These are phyloP conservation scores for Prototheca wickerhamii DNA, from an alignment of 163 green algal genomes.

Conservation along the genomic window DNA sequence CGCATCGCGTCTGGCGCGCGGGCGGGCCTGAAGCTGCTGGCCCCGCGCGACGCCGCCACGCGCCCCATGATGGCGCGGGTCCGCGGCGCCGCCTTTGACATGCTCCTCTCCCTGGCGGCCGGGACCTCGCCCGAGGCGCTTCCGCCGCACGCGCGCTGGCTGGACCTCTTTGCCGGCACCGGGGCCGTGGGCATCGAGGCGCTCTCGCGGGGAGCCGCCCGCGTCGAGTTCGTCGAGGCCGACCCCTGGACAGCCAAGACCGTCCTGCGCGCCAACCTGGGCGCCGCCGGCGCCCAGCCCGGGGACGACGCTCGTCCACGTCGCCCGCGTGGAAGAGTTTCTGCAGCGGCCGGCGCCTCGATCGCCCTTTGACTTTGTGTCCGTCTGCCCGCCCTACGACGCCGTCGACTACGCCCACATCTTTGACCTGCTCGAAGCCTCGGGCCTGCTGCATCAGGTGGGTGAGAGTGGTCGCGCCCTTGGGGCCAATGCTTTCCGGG, in stretches of 20 bases:
- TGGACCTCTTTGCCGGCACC: constrained; percentile 79
- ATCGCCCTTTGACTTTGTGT: constrained; percentile 76
- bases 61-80: constrained; percentile 85
- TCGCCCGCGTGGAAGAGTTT: constrained; percentile 52
- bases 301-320: constrained; percentile 16
- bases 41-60: constrained; percentile 37
- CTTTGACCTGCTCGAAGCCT: constrained; percentile 57
- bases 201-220: constrained; percentile 52
- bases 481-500: too few species aligned
- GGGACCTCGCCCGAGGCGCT: constrained; percentile 26
- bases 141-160: constrained; percentile 48
- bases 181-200: constrained; percentile 74
- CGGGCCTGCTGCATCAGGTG: constrained; percentile 21
- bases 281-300: constrained; percentile 15
- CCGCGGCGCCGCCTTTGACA: constrained; percentile 69
- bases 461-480: background rate
- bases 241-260: constrained; percentile 62
- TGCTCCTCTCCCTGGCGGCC: constrained; percentile 45
- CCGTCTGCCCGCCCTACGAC: constrained; percentile 80
- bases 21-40: constrained; percentile 32
- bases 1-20: constrained; percentile 54
- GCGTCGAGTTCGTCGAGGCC: constrained; percentile 66
- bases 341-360: constrained; percentile 16
- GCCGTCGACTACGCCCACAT: constrained; percentile 80
- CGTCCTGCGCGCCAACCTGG: constrained; percentile 60